A percentile compares a stretch with the other conserved stretches of the same genome.
These are phyloP conservation scores for Alternaria angustiovoidea DNA, from an alignment of 2,329 filamentous ascomycete genomes.

Conservation along the genomic window DNA sequence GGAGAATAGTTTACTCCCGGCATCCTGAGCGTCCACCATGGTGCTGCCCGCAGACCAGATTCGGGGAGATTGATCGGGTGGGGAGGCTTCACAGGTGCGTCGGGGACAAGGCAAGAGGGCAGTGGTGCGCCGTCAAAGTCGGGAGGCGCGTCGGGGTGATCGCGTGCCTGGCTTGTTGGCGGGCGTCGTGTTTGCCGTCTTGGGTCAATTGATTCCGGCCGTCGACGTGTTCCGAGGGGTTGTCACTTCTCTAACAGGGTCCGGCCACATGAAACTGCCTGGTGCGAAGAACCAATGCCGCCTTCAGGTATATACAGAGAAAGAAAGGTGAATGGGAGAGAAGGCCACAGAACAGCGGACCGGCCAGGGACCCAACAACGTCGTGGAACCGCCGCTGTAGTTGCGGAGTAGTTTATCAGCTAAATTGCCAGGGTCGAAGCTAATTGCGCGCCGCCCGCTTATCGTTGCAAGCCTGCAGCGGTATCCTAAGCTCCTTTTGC, in stretches of 20 bases:
- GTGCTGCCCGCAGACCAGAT: conserved; percentile 19
- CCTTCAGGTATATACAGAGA: neutral
- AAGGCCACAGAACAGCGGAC: conserved; percentile 1
- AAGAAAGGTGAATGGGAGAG: neutral
- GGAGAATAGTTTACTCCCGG: conserved; percentile 49
- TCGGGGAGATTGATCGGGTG: neutral
- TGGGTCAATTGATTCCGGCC: conserved; percentile 4
- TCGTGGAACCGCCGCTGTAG: conserved; percentile 16
- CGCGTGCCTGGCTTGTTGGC: conserved; percentile 11
- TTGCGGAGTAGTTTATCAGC: conserved; percentile 16
- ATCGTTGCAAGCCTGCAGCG: conserved; percentile 8
- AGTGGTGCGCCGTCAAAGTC: neutral
- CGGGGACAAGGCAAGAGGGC: neutral
- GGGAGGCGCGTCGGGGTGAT: conserved; percentile 6
- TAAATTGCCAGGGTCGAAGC: conserved; percentile 20
- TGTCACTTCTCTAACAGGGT: conserved; percentile 16
- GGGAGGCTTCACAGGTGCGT: neutral
- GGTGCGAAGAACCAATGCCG: conserved; percentile 12
- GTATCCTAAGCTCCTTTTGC: conserved; percentile 4
- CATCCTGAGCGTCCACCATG: conserved; percentile 46
- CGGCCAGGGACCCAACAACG: conserved; percentile 6
- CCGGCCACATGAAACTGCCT: conserved; percentile 15
- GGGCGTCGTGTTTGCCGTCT: neutral
- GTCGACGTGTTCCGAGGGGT: conserved; percentile 11
- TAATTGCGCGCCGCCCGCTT: conserved; percentile 13